Conservation (phyloP, 2,329 filamentous ascomycete species). For the Leptographium galeiforme region DNA sequence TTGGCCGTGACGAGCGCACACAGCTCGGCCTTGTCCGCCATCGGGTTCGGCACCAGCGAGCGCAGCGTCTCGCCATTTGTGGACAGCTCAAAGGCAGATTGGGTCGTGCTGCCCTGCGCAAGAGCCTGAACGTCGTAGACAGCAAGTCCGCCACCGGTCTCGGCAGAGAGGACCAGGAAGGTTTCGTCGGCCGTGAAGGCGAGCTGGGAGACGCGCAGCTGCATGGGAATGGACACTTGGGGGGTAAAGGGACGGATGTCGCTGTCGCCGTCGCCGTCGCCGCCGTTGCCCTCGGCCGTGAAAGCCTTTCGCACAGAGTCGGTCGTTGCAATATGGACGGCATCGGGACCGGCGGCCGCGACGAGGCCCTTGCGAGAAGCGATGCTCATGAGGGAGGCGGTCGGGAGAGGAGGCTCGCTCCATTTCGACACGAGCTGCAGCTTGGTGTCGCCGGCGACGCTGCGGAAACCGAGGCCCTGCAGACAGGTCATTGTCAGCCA, state of each 20-base stretch:
- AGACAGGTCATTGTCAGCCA: not conserved
- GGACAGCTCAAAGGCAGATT: slow-evolving; percentile 59
- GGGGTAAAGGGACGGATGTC: slow-evolving; percentile 60
- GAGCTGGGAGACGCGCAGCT: slow-evolving; percentile 71
- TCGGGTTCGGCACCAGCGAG: slow-evolving; percentile 68
- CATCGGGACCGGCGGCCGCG: slow-evolving; percentile 75
- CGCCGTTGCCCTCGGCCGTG: slow-evolving; percentile 25
- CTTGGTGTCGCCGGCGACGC: slow-evolving; percentile 68
- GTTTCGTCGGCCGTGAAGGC: slow-evolving; percentile 84
- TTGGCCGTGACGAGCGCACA: slow-evolving; percentile 69
- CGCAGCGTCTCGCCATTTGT: slow-evolving; percentile 66
- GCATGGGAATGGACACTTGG: slow-evolving; percentile 58
- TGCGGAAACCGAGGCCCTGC: slow-evolving; percentile 66
- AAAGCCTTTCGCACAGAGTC: slow-evolving; percentile 68
- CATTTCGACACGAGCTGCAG: slow-evolving; percentile 69
- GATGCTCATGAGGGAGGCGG: slow-evolving; percentile 71
- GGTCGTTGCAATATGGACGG: slow-evolving; percentile 62
- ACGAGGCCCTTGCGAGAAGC: slow-evolving; percentile 69
- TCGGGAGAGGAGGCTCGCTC: slow-evolving; percentile 61
- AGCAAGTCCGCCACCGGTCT: slow-evolving; percentile 66
- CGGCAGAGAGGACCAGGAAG: slow-evolving; percentile 69
- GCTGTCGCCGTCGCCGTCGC: slow-evolving; percentile 34
- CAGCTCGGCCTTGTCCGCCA: slow-evolving; percentile 54
- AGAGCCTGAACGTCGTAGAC: slow-evolving; percentile 67
- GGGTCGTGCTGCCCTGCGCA: slow-evolving; percentile 24